Base-by-base conservation (phyloP, 208 protist genomes). In the Wallacemonas sp. region DNA sequence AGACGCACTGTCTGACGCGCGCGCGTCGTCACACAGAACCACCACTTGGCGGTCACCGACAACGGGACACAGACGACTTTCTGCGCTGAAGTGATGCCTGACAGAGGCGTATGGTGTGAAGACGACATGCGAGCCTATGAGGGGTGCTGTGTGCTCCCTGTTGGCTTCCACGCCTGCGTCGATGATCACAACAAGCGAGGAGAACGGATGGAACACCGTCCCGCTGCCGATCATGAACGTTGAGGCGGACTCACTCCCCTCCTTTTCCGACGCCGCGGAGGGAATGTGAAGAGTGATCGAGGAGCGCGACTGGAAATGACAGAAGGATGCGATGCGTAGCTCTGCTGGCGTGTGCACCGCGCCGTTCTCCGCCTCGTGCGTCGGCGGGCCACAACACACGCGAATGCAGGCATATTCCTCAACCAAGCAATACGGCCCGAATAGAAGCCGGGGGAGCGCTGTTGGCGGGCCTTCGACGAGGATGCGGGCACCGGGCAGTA, bases 271-370 rank as follows among this genome's bases (percentile, higher is more conserved):
- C 6, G 44, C 5, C 5, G 52, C 42, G 37, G 32, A 17, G 15
- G 33, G n/a, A 21, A 66, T 3, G 17, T 22, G 27, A 29, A 85
- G 22, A 24, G 24, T 36, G 17, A 57, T 26, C 30, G 50, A 57
- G 1, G 75, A 44, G 62, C 73, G 78, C 6, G 83, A 68, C n/a
- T 89, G 83, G 30, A 83, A 71, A 58, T 80, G 75, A 30, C 81
- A 81, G 57, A 73, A 71, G 1, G 54, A 39, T 17, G 68, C 61
- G 6, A 79, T 63, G 3, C 2, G 21, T 6, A 55, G 15, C 24
- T 27, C 55, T 15, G 12, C 26, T n/a, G 5, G 13, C 19, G 15
- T 5, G 12, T 15, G 24, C 32, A 26, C 8, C 21, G 3, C 57
- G 26, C 32, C n/a, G 30, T 22, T n/a, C 41, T 12, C 17, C n/a